These are phyloP conservation scores for Candida sanyiensis DNA, from an alignment of 805 yeast genomes.

Conservation along the genomic window DNA sequence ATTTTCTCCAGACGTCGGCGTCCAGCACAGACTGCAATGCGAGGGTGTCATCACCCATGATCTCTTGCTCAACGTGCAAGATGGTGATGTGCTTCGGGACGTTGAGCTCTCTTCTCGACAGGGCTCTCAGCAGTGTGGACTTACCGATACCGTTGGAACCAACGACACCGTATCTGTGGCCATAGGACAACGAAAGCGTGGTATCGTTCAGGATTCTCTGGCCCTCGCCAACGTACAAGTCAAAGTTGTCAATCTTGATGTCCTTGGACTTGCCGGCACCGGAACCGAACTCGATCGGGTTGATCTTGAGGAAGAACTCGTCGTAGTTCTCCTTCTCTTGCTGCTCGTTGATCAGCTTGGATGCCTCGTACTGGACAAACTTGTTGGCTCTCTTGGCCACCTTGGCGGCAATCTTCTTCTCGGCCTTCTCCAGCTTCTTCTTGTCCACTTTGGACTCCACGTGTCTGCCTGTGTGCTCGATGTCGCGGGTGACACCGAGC, in stretches of 20 bases:
- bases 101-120: slow-evolving; percentile 87
- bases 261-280: slow-evolving; percentile 97
- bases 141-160: slow-evolving; percentile 99
- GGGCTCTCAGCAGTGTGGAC: slow-evolving; percentile 85
- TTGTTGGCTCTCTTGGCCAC: slow-evolving; percentile 82
- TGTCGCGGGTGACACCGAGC: slow-evolving; percentile 73
- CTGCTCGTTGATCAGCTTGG: slow-evolving; percentile 67
- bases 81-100: slow-evolving; percentile 95
- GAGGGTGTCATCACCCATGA: slow-evolving; percentile 83
- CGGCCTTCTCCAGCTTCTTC: slow-evolving; percentile 96
- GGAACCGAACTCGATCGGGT: slow-evolving; percentile 85
- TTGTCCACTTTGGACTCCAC: slow-evolving; percentile 93
- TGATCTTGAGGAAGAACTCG: slow-evolving; percentile 89
- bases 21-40: slow-evolving; percentile 96
- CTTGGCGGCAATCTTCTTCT: slow-evolving; percentile 93
- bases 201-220: slow-evolving; percentile 88
- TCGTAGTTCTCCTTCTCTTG: slow-evolving; percentile 73
- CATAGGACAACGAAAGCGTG: slow-evolving; percentile 78
- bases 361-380: slow-evolving; percentile 89
- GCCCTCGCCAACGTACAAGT: slow-evolving; percentile 93
- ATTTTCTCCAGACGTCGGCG: slow-evolving; percentile 99
- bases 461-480: slow-evolving; percentile 86
- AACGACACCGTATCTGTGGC: slow-evolving; percentile 93
- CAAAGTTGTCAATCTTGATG: slow-evolving; percentile 87
- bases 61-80: slow-evolving; percentile 96